Evolutionary conservation across 805 yeast genomes (phyloP).

Genomic region (Kodamaea leandrae): DNA sequence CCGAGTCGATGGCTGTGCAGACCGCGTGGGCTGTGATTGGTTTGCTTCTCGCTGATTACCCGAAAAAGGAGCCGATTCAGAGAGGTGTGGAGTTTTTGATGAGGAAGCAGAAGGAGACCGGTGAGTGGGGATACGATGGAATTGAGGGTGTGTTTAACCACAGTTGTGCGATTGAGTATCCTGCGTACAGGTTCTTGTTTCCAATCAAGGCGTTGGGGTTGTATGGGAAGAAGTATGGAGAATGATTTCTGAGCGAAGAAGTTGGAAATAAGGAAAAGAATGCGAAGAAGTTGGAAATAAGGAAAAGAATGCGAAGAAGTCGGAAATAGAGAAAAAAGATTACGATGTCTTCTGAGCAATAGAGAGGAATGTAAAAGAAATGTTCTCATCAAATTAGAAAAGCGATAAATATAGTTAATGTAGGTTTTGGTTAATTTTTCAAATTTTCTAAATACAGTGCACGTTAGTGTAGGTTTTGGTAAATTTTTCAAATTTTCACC

Average conservation of each 20-base stretch:
- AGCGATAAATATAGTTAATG: too few species aligned
- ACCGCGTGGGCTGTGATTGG: constrained; percentile 93
- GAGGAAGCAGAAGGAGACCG: constrained; percentile 63
- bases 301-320: background rate
- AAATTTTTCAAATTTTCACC: too few species aligned
- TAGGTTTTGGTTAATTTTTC: too few species aligned
- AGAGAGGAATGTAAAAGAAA: too few species aligned
- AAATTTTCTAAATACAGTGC: too few species aligned
- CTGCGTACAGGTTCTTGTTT: constrained; percentile 84
- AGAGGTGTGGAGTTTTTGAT: constrained; percentile 64
- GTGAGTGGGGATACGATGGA: constrained; percentile 83
- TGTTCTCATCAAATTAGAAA: too few species aligned
- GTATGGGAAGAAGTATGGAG: constrained; percentile 38
- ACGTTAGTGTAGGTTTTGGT: too few species aligned
- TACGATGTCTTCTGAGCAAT: too few species aligned
- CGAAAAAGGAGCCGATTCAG: constrained; percentile 59
- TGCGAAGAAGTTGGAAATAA: background rate
- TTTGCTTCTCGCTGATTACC: constrained; percentile 75
- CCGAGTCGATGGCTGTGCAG: constrained; percentile 72
- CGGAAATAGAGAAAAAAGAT: background rate
- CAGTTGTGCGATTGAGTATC: constrained; percentile 87
- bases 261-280: background rate
- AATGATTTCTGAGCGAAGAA: background rate
- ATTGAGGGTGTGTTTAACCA: constrained; percentile 97
- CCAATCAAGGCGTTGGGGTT: constrained; percentile 92